Base-by-base conservation (phyloP, 2,329 filamentous ascomycete genomes). In the Colletotrichum horii region DNA sequence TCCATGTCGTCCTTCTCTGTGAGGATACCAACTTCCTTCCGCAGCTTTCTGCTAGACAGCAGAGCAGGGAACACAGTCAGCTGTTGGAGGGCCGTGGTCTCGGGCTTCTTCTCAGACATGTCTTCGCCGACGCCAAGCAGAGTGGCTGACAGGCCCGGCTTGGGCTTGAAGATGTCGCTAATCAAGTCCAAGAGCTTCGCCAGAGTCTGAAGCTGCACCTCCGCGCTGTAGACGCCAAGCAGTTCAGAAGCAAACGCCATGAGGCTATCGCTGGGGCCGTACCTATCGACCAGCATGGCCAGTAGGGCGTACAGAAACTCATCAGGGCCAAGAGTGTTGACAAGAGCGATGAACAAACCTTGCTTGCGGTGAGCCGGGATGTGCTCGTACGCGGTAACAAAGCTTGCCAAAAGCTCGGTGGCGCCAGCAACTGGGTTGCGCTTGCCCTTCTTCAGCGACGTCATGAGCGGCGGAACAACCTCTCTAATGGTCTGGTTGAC, bases 381-480 rank as follows among this genome's bases (percentile, higher is more conserved):
- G 82, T 99, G 97, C 83, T 98, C 96, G 83, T 97, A 99, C 1
- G 97, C 97, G 9, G 96, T 96, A 22, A 96, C 96, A 82, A 99
- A 99, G 86, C 96, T 98, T 56, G 97, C 90, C n/a, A 99, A 89
- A 64, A 99, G 91, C 80, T 98, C 96, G 1, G 96, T 94, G 9
- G 96, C 95, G 60, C 96, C 95, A 38, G 93, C 93, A 26, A 98
- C 91, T 43, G 95, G 89, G 78, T 92, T 92, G 80, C 95, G 93
- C 79, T 95, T 93, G 80, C 95, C 94, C 81, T 94, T 94, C 70
- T 94, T 93, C 75, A 99, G 89, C 1, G 96, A 98, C 36, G 93
- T 92, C 52, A 98, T 95, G 60, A 99, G 88, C 16, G 96, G 96
- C 28, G 97, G 97, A 34, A 99, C 95, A 26, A 99, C 96, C 80